Evolutionary conservation across 2,329 filamentous ascomycete species (phyloP), one percentile per base, ranked within the genome.

Genomic region (Chaetomiaceae sp.): DNA sequence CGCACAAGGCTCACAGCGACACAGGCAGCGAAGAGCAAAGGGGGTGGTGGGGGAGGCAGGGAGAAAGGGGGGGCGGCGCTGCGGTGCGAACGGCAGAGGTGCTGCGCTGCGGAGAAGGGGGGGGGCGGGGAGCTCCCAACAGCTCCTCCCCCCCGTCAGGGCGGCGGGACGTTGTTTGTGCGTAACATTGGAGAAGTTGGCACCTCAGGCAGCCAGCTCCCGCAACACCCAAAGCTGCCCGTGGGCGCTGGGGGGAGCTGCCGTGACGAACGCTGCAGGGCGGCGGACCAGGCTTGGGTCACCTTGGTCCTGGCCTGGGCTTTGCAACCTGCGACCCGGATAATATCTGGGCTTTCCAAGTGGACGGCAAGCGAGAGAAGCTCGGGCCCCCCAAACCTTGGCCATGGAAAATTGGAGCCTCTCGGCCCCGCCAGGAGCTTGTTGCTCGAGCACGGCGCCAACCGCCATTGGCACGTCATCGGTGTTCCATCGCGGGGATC

Each of bases 81-180:
- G 47, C 39, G 20, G 33, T 21, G 47, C 38, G 40, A 46, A 42
- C 47, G 52, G 53, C 53, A 53, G 48, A 40, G 46, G 23, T 49
- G 51, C 44, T 47, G 23, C 47, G 51, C 44, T 47, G 38, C 30
- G 51, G 35, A 49, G 50, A 51, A 49, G 51, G 45, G 54, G 55
- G n/a, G n/a, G 48, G 50, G 54, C 51, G 51, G 48, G 48, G 41
- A 58, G 57, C 59, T 61, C 53, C n/a, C 48, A 53, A 52, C 53
- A 55, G 50, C 49, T 47, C 23, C 20, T 44, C 38, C 25, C 19
- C 19, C 38, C 25, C 34, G 33, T 46, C 34, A 47, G 39, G 42
- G 20, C 7, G 12, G 51, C 19, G 6, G 34, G 19, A n/a, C 25
- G 30, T 37, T 46, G 45, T 39, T 46, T 55, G 41, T 34, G 46